phyloP scores from a whole-genome alignment of 2,329 filamentous ascomycete species.

The Paraconiothyrium brasiliense region DNA sequence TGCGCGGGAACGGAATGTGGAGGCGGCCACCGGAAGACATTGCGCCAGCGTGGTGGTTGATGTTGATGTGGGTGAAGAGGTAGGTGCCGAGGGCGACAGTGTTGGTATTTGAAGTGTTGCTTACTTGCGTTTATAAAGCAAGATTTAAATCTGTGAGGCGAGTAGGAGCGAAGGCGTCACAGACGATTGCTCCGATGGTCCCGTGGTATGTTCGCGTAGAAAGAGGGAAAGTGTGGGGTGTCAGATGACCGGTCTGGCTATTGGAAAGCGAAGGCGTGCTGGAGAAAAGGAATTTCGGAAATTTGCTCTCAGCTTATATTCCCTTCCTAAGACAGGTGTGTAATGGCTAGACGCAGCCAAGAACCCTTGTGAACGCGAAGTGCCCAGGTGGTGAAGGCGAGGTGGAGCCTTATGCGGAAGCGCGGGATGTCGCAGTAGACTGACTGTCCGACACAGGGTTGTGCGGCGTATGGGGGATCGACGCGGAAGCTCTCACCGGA shows the following conservation, averaged over 20 bases:
- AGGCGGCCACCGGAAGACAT: constrained; percentile 45
- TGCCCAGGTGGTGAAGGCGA: constrained; percentile 23
- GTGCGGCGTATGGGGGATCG: constrained; percentile 25
- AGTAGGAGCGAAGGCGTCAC: constrained; percentile 26
- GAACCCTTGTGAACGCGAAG: constrained; percentile 14
- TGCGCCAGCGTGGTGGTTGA: constrained; percentile 36
- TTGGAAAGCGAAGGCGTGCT: constrained; percentile 24
- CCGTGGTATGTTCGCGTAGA: constrained; percentile 26
- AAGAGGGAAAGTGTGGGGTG: constrained; percentile 36
- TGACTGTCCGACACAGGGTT: constrained; percentile 25
- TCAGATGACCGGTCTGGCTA: constrained; percentile 25
- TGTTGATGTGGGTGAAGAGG: constrained; percentile 17
- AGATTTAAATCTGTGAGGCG: constrained; percentile 20
- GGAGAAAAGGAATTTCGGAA: constrained; percentile 19
- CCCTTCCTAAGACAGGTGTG: constrained; percentile 22
- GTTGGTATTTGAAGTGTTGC: constrained; percentile 7
- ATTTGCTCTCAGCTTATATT: constrained; percentile 27
- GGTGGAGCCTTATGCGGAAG: constrained; percentile 29
- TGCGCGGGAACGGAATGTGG: constrained; percentile 50
- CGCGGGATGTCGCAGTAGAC: constrained; percentile 44
- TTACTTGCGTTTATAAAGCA: constrained; percentile 11
- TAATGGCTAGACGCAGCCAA: constrained; percentile 19
- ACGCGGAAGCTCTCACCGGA: constrained; percentile 26
- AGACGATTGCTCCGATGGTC: constrained; percentile 31
- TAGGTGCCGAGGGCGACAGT: constrained; percentile 8